A percentile compares a stretch with the other conserved stretches of the same genome.
phyloP scores from a whole-genome alignment of 2,329 filamentous ascomycete genomes.

The Fusarium brevicatenulatum region DNA sequence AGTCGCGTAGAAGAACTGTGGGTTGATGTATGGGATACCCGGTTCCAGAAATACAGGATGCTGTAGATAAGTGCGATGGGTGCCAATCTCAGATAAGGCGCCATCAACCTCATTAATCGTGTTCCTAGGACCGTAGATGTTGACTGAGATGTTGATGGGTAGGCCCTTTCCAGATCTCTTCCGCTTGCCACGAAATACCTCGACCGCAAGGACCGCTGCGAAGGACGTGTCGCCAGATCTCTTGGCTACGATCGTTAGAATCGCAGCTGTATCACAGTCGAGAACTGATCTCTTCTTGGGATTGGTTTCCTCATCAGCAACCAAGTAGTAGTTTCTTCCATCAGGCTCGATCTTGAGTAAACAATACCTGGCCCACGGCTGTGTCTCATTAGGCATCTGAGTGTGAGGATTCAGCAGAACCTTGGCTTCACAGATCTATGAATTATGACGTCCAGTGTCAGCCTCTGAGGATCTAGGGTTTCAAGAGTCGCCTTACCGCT shows the following conservation, averaged over 20 bases:
- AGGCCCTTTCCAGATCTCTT: fast-evolving
- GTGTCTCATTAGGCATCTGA: fast-evolving
- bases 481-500: not conserved
- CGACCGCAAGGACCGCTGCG: not conserved
- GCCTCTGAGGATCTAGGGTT: fast-evolving
- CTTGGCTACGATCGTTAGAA: fast-evolving
- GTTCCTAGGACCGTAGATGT: not conserved
- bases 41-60: slow-evolving; percentile 1
- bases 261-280: not conserved
- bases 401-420: not conserved
- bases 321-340: not conserved
- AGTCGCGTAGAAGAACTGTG: not conserved
- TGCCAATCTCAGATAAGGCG: fast-evolving
- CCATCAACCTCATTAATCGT: not conserved
- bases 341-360: not conserved
- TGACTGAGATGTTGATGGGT: not conserved
- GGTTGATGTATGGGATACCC: not conserved
- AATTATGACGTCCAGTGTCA: not conserved
- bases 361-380: not conserved
- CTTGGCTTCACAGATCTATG: not conserved
- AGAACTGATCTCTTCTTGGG: not conserved
- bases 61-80: not conserved
- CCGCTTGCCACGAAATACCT: fast-evolving
- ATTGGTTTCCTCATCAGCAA: fast-evolving
- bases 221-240: not conserved